Base-by-base conservation (phyloP, 176 grass and related monocot genomes). In the Dendrocalamus sinicus region DNA sequence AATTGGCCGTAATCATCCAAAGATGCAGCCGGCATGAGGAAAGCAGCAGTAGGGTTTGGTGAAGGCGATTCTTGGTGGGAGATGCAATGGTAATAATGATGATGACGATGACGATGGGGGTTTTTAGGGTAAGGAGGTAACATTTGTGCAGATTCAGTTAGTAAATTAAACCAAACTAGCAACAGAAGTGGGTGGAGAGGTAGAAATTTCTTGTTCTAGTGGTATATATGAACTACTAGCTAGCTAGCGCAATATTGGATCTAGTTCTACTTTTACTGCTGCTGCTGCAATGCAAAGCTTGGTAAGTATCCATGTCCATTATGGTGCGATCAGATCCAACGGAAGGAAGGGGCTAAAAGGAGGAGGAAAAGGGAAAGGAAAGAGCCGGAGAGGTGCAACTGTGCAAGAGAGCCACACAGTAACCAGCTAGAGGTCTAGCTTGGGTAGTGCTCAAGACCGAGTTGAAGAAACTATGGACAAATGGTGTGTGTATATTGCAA, bases 31-130 rank as follows among this genome's bases (percentile, higher is more conserved):
- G 76, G 30, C 81, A 80, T 54, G 70, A 55, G 51, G 76, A 80
- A 74, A 79, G 67, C 28, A 52, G 67, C 15, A 44, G 89, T 86
- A 90, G 84, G 54, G 80, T 79, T 87, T 62, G 73, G 22, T 78
- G 54, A 26, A 73, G 67, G 75, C 58, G 61, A 39, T 15, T 87
- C 68, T 83, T 83, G 73, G 72, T 74, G 16, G 70, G 79, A 70
- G 71, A 70, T 51, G 70, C 69, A 76, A 51, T 81, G 86, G 72
- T 86, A 76, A 51, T 76, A 72, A 79, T 86, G 3, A 26, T 62
- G 57, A 60, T 13, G 82, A 13, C 9, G 86, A 78, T 62, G 67
- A 50, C 14, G 17, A 62, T 6, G 58, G 19, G 8, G 60, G 28
- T 22, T 69, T 32, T 71, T 72, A 77, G 83, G 64, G 64, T 86